These are phyloP conservation scores for Clitopilus hobsonii DNA, from an alignment of 768 basidiomycete genomes.

Conservation along the genomic window DNA sequence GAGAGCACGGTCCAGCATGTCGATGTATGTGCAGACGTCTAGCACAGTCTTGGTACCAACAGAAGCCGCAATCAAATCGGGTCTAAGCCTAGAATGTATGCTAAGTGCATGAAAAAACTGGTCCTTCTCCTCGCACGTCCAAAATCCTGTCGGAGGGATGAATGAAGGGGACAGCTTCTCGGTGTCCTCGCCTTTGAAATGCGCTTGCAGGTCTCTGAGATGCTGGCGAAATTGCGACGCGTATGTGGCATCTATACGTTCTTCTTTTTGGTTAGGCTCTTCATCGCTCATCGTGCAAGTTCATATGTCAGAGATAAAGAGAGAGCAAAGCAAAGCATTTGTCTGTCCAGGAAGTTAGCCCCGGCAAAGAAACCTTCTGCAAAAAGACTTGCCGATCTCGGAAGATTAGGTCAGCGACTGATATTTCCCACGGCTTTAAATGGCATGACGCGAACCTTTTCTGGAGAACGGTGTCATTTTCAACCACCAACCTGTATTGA, in stretches of 20 bases:
- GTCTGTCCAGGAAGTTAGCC: neutral
- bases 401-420: neutral
- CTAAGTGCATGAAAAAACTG: constrained; percentile 67
- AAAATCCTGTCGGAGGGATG: constrained; percentile 37
- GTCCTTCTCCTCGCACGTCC: constrained; percentile 68
- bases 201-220: constrained; percentile 27
- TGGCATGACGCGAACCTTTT: neutral
- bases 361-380: neutral
- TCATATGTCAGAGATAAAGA: constrained; percentile 8
- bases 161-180: constrained; percentile 25
- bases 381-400: neutral
- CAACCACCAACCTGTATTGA: neutral
- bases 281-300: constrained; percentile 14
- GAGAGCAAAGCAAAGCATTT: neutral
- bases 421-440: neutral
- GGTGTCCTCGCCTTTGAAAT: constrained; percentile 28
- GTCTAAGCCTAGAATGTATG: constrained; percentile 64
- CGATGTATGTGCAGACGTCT: constrained; percentile 69
- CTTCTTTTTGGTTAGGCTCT: constrained; percentile 3
- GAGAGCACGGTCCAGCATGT: constrained; percentile 40
- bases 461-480: neutral
- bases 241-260: constrained; percentile 14
- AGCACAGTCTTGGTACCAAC: constrained; percentile 61
- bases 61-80: constrained; percentile 69
- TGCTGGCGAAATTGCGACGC: constrained; percentile 25